Evolutionary conservation across 2,329 filamentous ascomycete genomes (phyloP), one percentile per base, ranked within the genome.

Genomic region (Alternaria tenuissima): DNA sequence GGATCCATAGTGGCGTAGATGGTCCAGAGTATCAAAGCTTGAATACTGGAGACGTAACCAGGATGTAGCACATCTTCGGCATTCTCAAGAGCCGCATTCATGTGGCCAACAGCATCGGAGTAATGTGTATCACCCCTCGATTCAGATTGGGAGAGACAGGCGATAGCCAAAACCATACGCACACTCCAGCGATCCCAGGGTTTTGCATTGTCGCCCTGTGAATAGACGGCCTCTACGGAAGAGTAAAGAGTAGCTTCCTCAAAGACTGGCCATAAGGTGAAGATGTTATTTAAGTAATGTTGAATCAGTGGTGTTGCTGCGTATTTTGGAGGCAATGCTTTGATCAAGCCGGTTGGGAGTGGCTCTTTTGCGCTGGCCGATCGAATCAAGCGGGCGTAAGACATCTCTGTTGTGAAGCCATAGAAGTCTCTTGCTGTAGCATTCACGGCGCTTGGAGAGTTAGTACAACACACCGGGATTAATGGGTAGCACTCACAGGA

Each of bases 351-450:
- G 46, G 86, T 84, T 5, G 91, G 91, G 22, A 96, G 80, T 7
- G 86, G 82, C 71, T 93, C 89, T 68, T 92, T 92, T 9, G 87
- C 87, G 38, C 92, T 89, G 6, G 94, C 91, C n/a, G 92, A 92
- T 28, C 97, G 81, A 24, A 97, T 91, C 20, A 98, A 85, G 36
- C 92, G 89, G 26, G 93, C 92, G 83, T 97, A 97, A 0, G 93
- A 97, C 86, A 97, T 96, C 71, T 92, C 93, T 61, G 88, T 91
- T 30, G 91, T 89, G 59, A 94, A 93, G 8, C 93, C 91, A 76
- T 96, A 93, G 74, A 97, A 97, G 78, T 98, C 95, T 73, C 93
- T 87, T 1, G 94, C 94, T 0, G 94, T 97, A 28, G 95, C 94
- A 81, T 97, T 96, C 73, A 99, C 92, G 5, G 94, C 93, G 57